Evolutionary conservation across 495 filamentous ascomycete species (phyloP).

Genomic region (Hypoxylon fragiforme): DNA sequence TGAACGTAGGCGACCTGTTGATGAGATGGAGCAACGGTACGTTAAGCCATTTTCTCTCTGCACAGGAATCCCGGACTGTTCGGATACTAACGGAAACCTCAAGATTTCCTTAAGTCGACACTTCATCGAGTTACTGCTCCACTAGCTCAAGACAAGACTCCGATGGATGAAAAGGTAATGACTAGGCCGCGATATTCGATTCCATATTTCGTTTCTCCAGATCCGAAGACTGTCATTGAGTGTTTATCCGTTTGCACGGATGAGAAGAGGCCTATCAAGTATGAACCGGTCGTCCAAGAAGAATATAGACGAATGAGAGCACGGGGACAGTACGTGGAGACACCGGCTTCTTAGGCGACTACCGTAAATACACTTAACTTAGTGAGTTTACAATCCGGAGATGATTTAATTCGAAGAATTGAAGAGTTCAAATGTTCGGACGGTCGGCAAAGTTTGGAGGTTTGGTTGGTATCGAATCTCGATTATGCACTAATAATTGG

Average conservation of each 20-base stretch:
- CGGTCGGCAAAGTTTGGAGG: no score
- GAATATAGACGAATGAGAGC: constrained; percentile 57
- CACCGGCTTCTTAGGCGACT: background rate
- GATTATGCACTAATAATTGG: no score
- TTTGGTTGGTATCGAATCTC: no score
- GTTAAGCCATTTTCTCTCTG: constrained; percentile 6
- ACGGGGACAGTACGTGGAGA: constrained; percentile 53
- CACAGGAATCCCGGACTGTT: constrained; percentile 1
- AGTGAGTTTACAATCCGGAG: no score
- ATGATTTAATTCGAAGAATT: no score
- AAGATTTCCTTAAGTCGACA: constrained; percentile 58
- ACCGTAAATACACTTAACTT: no score
- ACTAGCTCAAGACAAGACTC: constrained; percentile 39
- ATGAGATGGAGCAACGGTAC: constrained; percentile 65
- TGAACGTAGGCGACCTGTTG: constrained; percentile 63
- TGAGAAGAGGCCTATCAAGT: constrained; percentile 48
- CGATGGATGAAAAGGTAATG: constrained; percentile 47
- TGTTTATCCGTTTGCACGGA: constrained; percentile 55
- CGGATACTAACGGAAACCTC: background rate
- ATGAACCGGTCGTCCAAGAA: constrained; percentile 55
- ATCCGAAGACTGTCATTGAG: constrained; percentile 58
- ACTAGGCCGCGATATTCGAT: constrained; percentile 62
- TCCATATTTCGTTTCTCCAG: constrained; percentile 63
- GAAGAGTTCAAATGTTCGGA: no score
- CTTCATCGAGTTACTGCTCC: constrained; percentile 59